Conservation (phyloP, 176 grass and related monocot genomes). For the Stipa capillata region DNA sequence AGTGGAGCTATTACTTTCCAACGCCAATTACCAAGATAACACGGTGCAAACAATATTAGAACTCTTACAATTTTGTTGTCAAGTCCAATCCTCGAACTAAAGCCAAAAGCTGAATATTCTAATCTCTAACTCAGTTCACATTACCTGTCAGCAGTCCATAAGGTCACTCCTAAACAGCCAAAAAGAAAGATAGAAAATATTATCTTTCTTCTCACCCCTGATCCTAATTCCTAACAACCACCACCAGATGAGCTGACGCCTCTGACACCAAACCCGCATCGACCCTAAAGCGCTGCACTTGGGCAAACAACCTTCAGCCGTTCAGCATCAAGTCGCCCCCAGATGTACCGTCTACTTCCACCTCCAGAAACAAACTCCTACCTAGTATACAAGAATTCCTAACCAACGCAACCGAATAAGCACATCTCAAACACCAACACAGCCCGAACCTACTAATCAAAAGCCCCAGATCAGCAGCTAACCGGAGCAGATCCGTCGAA, state of each 20-base stretch:
- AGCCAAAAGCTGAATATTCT: not conserved
- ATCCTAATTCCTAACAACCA: not conserved
- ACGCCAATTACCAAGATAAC: not conserved
- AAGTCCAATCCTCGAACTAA: not conserved
- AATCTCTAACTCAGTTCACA: not conserved
- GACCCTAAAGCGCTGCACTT: not conserved
- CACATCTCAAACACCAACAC: not conserved
- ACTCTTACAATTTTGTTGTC: not conserved
- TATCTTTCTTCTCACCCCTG: not conserved
- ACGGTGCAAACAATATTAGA: not conserved
- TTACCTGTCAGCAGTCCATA: not conserved
- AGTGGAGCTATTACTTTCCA: not conserved
- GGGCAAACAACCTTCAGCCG: conserved; percentile 1
- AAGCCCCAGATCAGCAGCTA: not conserved
- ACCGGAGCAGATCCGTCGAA: not conserved
- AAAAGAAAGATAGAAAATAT: not conserved
- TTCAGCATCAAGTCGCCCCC: not conserved
- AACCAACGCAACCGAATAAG: not conserved
- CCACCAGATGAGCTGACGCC: not conserved
- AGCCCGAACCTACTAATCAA: not conserved
- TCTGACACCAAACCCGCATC: not conserved
- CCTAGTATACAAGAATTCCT: not conserved
- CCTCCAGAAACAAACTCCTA: not conserved
- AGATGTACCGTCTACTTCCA: not conserved
- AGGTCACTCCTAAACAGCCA: not conserved